A percentile compares a stretch with the other conserved stretches of the same genome.
Evolutionary conservation across 768 basidiomycete genomes (phyloP).

Genomic region (Polyporus arcularius): DNA sequence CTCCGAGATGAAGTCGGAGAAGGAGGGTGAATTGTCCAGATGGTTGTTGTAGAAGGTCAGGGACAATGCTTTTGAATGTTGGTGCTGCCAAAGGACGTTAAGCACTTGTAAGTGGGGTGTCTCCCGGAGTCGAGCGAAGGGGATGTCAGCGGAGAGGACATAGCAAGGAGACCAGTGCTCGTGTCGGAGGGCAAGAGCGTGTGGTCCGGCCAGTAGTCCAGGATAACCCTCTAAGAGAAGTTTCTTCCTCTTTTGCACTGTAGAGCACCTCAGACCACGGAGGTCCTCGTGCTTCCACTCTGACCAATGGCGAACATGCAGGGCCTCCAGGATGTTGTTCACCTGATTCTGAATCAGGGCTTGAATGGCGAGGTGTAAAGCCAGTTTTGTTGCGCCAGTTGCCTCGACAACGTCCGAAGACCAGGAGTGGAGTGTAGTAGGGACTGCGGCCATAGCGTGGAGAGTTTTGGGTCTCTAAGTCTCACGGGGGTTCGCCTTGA

Average conservation of each 20-base stretch:
- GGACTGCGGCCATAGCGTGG: neutral
- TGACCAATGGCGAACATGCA: neutral
- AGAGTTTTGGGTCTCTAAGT: neutral
- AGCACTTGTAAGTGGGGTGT: neutral
- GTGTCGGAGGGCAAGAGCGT: neutral
- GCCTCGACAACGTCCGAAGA: neutral
- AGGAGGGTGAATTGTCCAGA: neutral
- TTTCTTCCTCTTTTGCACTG: neutral
- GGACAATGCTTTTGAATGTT: neutral
- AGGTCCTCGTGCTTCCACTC: constrained; percentile 8
- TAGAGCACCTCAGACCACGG: neutral
- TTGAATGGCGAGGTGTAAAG: neutral
- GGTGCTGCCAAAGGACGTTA: constrained; percentile 6
- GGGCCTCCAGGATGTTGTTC: neutral
- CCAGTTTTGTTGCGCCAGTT: neutral
- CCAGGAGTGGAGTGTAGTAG: neutral
- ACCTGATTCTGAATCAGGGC: constrained; percentile 5
- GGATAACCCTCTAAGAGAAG: neutral
- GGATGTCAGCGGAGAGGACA: neutral
- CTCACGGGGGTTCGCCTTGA: too few relatives aligned
- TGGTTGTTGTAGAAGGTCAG: constrained; percentile 5
- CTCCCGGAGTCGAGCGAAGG: neutral
- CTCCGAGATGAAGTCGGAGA: neutral
- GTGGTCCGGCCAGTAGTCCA: neutral
- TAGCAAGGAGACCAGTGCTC: constrained; percentile 1